Conservation (phyloP, 495 filamentous ascomycete genomes). For the Penicillium arizonense region DNA sequence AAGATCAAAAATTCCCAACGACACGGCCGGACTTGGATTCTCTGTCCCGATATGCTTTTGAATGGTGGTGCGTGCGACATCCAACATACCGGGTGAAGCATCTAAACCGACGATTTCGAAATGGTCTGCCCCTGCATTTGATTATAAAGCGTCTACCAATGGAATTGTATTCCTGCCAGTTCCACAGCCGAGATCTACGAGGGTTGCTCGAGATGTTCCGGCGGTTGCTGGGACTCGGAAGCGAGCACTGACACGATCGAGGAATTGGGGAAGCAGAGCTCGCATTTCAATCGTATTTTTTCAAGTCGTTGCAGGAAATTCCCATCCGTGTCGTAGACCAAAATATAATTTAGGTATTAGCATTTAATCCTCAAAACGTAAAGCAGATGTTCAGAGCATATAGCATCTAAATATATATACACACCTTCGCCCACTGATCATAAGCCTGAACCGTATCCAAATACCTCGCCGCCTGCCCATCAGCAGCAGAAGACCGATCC, state of each 20-base stretch:
- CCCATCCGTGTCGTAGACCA: conserved; percentile 68
- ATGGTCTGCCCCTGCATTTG: not conserved
- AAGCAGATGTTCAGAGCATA: not conserved
- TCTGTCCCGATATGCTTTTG: not conserved
- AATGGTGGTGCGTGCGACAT: conserved; percentile 43
- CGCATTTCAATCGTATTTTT: conserved; percentile 59
- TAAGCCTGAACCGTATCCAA: conserved; percentile 42
- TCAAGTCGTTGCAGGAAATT: conserved; percentile 73
- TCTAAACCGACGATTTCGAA: conserved; percentile 47
- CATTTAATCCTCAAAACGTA: too few species aligned
- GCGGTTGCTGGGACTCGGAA: conserved; percentile 13
- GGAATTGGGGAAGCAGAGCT: conserved; percentile 52
- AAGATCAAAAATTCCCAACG: conserved; percentile 32
- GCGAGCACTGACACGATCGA: conserved; percentile 28
- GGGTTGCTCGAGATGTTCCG: conserved; percentile 44
- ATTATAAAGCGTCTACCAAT: conserved; percentile 34
- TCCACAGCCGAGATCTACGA: conserved; percentile 58
- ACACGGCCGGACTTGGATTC: not conserved
- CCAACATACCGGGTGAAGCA: conserved; percentile 54
- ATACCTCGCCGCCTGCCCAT: conserved; percentile 23
- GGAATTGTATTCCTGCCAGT: conserved; percentile 68
- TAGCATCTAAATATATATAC: not conserved
- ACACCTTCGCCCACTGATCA: conserved; percentile 42
- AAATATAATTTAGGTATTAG: not conserved
- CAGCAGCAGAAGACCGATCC: not conserved